Percentiles rank a stretch among this genome's conserved stretches.
phyloP scores from a whole-genome alignment of 1,284 basidiomycete genomes.

The Taiwanofungus camphoratus region DNA sequence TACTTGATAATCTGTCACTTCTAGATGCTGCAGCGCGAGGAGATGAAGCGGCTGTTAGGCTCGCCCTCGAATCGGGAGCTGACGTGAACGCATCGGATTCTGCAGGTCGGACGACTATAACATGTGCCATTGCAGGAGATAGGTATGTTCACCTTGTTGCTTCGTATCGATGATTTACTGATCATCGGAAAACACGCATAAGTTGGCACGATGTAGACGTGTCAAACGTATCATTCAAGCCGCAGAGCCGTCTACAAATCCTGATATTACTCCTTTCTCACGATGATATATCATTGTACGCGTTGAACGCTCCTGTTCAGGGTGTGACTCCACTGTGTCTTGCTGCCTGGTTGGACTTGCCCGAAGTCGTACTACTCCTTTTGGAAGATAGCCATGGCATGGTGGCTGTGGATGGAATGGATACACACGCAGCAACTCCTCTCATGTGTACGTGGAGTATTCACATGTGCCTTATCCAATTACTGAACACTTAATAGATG shows the following conservation, averaged over 20 bases:
- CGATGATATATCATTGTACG: slow-evolving; percentile 53
- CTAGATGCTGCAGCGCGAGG: slow-evolving; percentile 54
- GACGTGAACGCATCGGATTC: slow-evolving; percentile 60
- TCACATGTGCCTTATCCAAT: slow-evolving; percentile 3
- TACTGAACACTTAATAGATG: slow-evolving; percentile 40
- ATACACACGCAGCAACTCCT: slow-evolving; percentile 64
- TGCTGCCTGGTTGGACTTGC: slow-evolving; percentile 67
- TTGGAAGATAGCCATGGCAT: slow-evolving; percentile 53
- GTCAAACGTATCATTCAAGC: slow-evolving; percentile 59
- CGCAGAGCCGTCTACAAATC: slow-evolving; percentile 45
- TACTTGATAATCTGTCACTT: slow-evolving; percentile 25
- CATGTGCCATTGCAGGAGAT: slow-evolving; percentile 64
- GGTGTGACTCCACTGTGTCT: slow-evolving; percentile 71
- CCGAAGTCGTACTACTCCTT: slow-evolving; percentile 48
- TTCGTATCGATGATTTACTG: slow-evolving; percentile 1
- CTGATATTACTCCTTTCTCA: slow-evolving; percentile 49
- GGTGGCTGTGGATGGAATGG: slow-evolving; percentile 66
- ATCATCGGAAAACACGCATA: slow-evolving; percentile 7
- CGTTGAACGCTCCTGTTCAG: slow-evolving; percentile 65
- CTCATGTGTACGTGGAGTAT: slow-evolving; percentile 62
- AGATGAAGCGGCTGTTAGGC: slow-evolving; percentile 44
- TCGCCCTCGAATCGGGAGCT: slow-evolving; percentile 51
- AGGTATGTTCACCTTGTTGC: slow-evolving; percentile 36
- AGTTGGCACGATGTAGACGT: slow-evolving; percentile 65
- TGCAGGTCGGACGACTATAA: slow-evolving; percentile 53